phyloP scores from a whole-genome alignment of 2,329 filamentous ascomycete genomes.

The Talaromyces sp. region DNA sequence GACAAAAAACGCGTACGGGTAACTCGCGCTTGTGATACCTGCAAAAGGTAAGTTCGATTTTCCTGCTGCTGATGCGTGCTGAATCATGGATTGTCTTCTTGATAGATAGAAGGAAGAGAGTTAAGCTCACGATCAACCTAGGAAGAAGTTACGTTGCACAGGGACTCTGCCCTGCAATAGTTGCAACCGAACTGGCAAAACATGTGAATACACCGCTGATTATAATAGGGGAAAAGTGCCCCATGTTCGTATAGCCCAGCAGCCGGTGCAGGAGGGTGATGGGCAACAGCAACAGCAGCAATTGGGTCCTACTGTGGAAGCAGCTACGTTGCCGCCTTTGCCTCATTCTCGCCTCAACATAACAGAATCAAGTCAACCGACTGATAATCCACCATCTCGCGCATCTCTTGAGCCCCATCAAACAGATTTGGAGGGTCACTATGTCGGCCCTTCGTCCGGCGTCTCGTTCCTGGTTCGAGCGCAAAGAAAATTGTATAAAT shows the following conservation, averaged over 20 bases:
- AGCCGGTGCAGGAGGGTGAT: neutral
- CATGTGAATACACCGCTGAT: conserved; percentile 48
- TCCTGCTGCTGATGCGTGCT: no score
- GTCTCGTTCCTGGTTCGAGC: conserved; percentile 49
- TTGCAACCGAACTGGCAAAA: conserved; percentile 26
- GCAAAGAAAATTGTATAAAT: conserved; percentile 36
- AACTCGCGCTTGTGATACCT: conserved; percentile 46
- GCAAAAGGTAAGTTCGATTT: conserved; percentile 38
- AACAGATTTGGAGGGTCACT: conserved; percentile 29
- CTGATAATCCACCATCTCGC: conserved; percentile 7
- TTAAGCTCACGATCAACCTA: conserved; percentile 9
- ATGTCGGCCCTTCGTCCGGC: conserved; percentile 46
- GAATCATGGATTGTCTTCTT: neutral
- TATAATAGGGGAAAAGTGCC: conserved; percentile 47
- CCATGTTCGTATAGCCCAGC: conserved; percentile 23
- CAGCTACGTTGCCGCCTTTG: neutral
- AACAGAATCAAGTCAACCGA: conserved; percentile 14
- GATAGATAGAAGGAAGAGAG: neutral
- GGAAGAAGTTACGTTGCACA: conserved; percentile 33
- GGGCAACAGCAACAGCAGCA: neutral
- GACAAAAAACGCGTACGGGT: conserved; percentile 36
- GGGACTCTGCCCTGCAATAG: conserved; percentile 37
- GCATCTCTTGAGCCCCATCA: neutral
- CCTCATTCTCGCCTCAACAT: neutral
- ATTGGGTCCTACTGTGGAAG: neutral